These are phyloP conservation scores for Trichaptum fuscoviolaceum DNA, from an alignment of 768 basidiomycete species.

Conservation along the genomic window DNA sequence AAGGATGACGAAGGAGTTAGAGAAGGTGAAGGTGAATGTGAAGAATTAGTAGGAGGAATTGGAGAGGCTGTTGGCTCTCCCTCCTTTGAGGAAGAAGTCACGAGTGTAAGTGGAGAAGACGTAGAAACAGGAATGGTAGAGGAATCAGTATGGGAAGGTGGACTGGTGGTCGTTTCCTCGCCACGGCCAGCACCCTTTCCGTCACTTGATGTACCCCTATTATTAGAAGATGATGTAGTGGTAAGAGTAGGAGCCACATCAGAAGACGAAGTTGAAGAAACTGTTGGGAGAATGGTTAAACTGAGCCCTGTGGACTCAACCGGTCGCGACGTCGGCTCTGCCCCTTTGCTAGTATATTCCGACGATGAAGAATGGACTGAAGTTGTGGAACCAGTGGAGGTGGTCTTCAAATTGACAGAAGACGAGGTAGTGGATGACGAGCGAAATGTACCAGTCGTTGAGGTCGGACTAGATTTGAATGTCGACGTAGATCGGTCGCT, in stretches of 20 bases:
- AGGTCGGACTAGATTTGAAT: too few relatives aligned
- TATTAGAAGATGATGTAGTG: neutral
- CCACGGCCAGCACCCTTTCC: neutral
- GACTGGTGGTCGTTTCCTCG: neutral
- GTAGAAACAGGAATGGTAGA: neutral
- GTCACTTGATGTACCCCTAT: neutral
- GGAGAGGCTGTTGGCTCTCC: too few relatives aligned
- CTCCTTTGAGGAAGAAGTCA: too few relatives aligned
- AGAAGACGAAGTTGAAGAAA: neutral
- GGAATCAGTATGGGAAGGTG: neutral
- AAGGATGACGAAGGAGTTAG: neutral
- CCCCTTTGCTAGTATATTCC: neutral
- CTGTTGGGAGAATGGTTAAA: neutral
- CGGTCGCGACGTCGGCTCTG: neutral
- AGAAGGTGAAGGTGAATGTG: neutral
- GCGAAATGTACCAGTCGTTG: neutral
- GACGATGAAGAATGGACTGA: neutral
- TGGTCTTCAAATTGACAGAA: neutral
- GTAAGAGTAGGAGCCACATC: neutral
- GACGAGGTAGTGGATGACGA: neutral
- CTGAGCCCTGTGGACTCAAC: neutral
- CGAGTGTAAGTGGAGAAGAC: neutral
- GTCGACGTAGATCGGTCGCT: too few relatives aligned
- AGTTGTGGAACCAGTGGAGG: neutral
- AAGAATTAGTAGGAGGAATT: neutral